Percentiles rank a stretch among this genome's conserved stretches.
Conservation (phyloP, 495 filamentous ascomycete species). For the Halenospora varia region DNA sequence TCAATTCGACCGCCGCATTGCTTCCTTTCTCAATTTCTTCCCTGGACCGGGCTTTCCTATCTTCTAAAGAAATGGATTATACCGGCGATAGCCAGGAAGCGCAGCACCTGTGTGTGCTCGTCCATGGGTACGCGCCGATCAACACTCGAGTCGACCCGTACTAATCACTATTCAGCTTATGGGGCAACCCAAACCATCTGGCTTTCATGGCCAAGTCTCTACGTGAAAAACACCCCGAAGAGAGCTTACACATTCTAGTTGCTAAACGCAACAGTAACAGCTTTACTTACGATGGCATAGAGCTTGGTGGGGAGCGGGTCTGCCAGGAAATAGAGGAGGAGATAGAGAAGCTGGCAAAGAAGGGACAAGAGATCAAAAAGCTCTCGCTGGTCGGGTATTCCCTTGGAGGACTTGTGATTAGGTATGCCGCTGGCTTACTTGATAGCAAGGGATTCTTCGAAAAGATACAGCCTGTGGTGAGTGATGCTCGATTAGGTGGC, state of each 20-base stretch:
- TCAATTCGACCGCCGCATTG: constrained; percentile 11
- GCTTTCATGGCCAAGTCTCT: constrained; percentile 64
- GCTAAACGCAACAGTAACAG: constrained; percentile 75
- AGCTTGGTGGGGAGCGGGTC: constrained; percentile 84
- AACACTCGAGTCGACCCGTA: constrained; percentile 4
- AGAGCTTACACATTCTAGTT: constrained; percentile 62
- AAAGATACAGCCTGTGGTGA: constrained; percentile 67
- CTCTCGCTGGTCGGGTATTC: constrained; percentile 88
- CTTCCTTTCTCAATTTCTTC: constrained; percentile 28
- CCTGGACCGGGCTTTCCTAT: constrained; percentile 24
- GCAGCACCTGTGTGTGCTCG: constrained; percentile 86
- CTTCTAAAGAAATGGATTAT: constrained; percentile 28
- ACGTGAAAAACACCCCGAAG: constrained; percentile 55
- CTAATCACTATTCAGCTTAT: constrained; percentile 55
- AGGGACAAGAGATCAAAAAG: constrained; percentile 71
- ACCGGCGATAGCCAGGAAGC: constrained; percentile 32
- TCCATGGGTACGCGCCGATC: constrained; percentile 71
- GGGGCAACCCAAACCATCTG: constrained; percentile 89
- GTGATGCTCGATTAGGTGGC: neutral
- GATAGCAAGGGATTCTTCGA: constrained; percentile 76
- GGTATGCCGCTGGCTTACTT: constrained; percentile 84
- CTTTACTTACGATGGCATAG: constrained; percentile 94
- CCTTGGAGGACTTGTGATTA: constrained; percentile 78
- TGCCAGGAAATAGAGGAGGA: constrained; percentile 83
- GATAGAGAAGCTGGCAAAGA: constrained; percentile 56